Base-by-base conservation (phyloP, 2,329 filamentous ascomycete genomes). In the Claviceps sp. region DNA sequence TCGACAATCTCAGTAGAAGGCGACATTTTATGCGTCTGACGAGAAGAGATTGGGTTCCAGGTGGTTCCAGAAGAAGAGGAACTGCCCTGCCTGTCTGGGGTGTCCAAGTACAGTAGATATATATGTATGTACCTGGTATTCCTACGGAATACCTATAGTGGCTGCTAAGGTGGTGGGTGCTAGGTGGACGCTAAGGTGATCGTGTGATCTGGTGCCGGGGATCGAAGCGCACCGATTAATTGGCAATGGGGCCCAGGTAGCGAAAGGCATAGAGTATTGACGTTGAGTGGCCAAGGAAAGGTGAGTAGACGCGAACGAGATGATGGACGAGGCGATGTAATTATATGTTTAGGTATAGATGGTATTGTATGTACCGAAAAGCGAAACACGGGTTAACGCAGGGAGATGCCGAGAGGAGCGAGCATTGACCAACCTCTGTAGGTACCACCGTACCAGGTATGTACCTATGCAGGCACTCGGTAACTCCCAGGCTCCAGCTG, bases 11-110 rank as follows among this genome's bases (percentile, higher is more conserved):
- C 54, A 50, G 55, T 52, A 52, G 58, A 50, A 37, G 56, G 55
- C 22, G 62, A 59, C 62, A 65, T 61, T 46, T 23, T 36, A 57
- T 51, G 14, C 39, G 20, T 20, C 23, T n/a, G 16, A 7, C 8
- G 13, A 22, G 9, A 13, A 17, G n/a, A 5, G 16, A 29, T 6
- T 26, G 13, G 5, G 29, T 14, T 4, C 17, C 13, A 34, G 29
- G 29, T 14, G 17, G 26, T 36, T 9, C 2, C 20, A 13, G 16
- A 37, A 23, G 40, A 5, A 23, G 40, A 7, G 1, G 13, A 11
- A 34, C 9, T 42, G 7, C 2, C 9, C 20, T 39, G 36, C 5
- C 3, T 34, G 29, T 11, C 29, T 34, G 3, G 9, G 29, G 29
- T 11, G 29, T 34, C 9, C 29, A 34, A 34, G 29, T 34, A 34